These are phyloP conservation scores for Yamadazyma sp. DNA, from an alignment of 1,139 yeast species.

Conservation along the genomic window DNA sequence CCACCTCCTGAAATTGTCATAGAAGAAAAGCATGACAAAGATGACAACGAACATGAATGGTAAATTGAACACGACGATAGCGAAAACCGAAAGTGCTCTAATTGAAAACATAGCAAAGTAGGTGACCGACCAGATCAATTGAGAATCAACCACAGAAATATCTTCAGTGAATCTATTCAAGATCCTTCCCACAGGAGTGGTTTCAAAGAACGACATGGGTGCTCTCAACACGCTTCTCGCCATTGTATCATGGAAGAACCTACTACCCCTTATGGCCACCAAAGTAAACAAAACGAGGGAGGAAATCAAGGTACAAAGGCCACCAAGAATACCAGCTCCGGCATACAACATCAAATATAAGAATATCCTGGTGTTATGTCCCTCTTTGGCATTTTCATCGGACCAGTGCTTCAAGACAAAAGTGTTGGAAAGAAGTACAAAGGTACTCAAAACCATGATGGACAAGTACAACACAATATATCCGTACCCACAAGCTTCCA, in stretches of 20 bases:
- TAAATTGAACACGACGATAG: slow-evolving; percentile 30
- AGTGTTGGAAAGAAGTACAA: slow-evolving; percentile 27
- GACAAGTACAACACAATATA: slow-evolving; percentile 27
- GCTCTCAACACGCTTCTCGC: slow-evolving; percentile 37
- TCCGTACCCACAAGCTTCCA: slow-evolving; percentile 35
- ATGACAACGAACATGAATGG: slow-evolving; percentile 36
- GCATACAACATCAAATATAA: slow-evolving; percentile 28
- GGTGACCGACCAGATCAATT: slow-evolving; percentile 32
- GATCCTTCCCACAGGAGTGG: slow-evolving; percentile 44
- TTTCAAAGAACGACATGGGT: slow-evolving; percentile 47
- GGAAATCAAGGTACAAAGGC: slow-evolving; percentile 27
- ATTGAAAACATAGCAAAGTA: slow-evolving; percentile 24
- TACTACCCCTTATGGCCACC: slow-evolving; percentile 34
- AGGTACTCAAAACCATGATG: slow-evolving; percentile 21
- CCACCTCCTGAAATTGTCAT: slow-evolving; percentile 28
- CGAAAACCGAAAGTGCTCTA: slow-evolving; percentile 25
- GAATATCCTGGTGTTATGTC: slow-evolving; percentile 24
- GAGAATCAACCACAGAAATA: slow-evolving; percentile 33
- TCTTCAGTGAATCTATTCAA: slow-evolving; percentile 43
- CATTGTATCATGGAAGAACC: slow-evolving; percentile 38
- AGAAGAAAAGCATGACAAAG: slow-evolving; percentile 21
- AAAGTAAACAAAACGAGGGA: slow-evolving; percentile 33
- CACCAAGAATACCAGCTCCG: slow-evolving; percentile 27
- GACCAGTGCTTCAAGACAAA: slow-evolving; percentile 42
- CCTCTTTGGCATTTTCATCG: slow-evolving; percentile 27